Evolutionary conservation across 2,329 filamentous ascomycete genomes (phyloP).

Genomic region (Aspergillus bombycis): DNA sequence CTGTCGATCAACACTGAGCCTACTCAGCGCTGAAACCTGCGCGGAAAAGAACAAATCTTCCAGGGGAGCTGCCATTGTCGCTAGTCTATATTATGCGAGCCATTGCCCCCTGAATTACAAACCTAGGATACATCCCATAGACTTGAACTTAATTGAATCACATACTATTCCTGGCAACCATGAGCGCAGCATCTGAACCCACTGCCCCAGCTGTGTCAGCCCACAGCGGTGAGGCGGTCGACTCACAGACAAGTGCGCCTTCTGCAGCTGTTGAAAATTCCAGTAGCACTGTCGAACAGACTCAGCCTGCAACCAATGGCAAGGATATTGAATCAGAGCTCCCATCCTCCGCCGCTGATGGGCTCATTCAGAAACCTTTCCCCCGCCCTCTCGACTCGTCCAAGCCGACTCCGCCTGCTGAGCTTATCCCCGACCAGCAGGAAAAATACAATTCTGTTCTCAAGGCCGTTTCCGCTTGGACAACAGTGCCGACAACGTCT

Average conservation of each 20-base stretch:
- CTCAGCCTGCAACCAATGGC: slow-evolving; percentile 11
- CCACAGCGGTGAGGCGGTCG: slow-evolving; percentile 3
- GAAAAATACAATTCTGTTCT: slow-evolving; percentile 81
- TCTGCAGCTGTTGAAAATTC: slow-evolving; percentile 6
- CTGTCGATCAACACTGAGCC: slow-evolving; percentile 18
- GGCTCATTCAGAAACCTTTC: slow-evolving; percentile 60
- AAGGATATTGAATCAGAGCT: slow-evolving; percentile 31
- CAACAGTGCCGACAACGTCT: slow-evolving; percentile 66
- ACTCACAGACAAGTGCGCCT: slow-evolving; percentile 14
- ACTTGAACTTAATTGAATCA: not conserved
- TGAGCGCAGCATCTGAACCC: slow-evolving; percentile 19
- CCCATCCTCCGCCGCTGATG: slow-evolving; percentile 43
- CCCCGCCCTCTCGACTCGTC: slow-evolving; percentile 59
- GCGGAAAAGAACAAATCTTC: not conserved
- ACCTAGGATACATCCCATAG: not conserved
- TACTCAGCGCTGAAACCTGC: slow-evolving; percentile 4
- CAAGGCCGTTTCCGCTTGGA: slow-evolving; percentile 70
- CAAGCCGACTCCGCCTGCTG: slow-evolving; percentile 59
- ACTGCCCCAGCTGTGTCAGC: slow-evolving; percentile 7
- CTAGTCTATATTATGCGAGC: slow-evolving; percentile 4
- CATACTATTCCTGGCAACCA: slow-evolving; percentile 9
- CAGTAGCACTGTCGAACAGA: slow-evolving; percentile 6
- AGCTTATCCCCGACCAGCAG: slow-evolving; percentile 75
- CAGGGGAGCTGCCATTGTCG: not conserved
- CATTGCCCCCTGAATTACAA: slow-evolving; percentile 1